Conservation (phyloP, 108 stramenopile species). For the Cyclotella kingstonii region DNA sequence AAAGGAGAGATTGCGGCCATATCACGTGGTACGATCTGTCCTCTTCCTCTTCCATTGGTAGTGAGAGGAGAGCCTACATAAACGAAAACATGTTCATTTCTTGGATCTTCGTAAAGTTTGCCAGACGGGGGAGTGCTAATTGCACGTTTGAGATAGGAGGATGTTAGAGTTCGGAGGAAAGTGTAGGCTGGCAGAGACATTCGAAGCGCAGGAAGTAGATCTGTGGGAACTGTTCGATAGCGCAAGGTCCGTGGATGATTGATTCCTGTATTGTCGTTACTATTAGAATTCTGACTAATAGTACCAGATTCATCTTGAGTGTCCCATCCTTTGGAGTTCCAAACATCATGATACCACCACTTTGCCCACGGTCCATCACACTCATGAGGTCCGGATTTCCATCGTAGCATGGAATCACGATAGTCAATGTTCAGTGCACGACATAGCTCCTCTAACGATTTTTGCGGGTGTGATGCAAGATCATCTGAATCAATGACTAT, state of each 20-base stretch:
- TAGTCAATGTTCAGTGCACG: conserved; percentile 58
- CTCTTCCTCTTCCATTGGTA: conserved; percentile 19
- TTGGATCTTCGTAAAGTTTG: conserved; percentile 76
- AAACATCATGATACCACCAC: conserved; percentile 84
- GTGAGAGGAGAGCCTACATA: conserved; percentile 71
- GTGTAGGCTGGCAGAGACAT: conserved; percentile 70
- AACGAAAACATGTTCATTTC: conserved; percentile 84
- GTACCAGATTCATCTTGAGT: conserved; percentile 20
- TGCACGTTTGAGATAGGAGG: conserved; percentile 45
- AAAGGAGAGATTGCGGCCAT: conserved; percentile 77
- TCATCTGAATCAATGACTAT: conserved; percentile 84
- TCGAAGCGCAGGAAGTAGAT: conserved; percentile 56
- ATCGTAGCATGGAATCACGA: conserved; percentile 65
- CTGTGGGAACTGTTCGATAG: conserved; percentile 62
- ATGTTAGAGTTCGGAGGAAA: conserved; percentile 54
- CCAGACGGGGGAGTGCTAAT: conserved; percentile 44
- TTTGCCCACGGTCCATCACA: conserved; percentile 83
- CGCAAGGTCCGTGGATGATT: conserved; percentile 30
- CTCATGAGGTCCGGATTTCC: conserved; percentile 61
- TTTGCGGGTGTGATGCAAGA: conserved; percentile 61
- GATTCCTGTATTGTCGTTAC: conserved; percentile 7
- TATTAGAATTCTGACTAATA: conserved; percentile 1
- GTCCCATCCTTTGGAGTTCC: conserved; percentile 75
- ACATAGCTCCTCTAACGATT: conserved; percentile 51
- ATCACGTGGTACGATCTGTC: conserved; percentile 65